Percentiles rank a stretch among this genome's conserved stretches.
Evolutionary conservation across 2,329 filamentous ascomycete species (phyloP).

Genomic region (Ciborinia camelliae): DNA sequence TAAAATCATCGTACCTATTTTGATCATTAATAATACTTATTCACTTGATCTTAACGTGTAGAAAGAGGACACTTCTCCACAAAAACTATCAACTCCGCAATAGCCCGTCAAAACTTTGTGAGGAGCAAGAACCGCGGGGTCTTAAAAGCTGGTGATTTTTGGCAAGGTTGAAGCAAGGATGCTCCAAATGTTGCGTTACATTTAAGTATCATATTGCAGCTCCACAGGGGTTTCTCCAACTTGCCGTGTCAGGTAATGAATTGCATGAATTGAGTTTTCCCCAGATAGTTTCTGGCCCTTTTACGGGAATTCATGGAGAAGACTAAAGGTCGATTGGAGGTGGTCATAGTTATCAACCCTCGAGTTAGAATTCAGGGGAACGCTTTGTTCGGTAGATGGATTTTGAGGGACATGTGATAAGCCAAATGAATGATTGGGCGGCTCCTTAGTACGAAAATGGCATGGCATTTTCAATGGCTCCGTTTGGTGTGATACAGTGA

Average conservation of each 20-base stretch:
- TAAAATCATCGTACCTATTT: neutral
- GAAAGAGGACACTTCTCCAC: neutral
- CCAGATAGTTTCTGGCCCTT: neutral
- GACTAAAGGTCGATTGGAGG: conserved; percentile 4
- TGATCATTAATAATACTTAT: neutral
- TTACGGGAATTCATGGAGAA: conserved; percentile 4
- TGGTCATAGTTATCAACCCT: neutral
- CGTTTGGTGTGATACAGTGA: neutral
- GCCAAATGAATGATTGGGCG: neutral
- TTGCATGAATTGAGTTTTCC: neutral
- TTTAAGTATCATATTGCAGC: neutral
- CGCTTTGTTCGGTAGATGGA: neutral
- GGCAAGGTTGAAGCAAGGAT: conserved; percentile 2
- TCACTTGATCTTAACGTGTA: neutral
- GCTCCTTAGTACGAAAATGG: neutral
- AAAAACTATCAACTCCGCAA: neutral
- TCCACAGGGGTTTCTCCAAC: conserved; percentile 11
- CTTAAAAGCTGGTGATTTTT: neutral
- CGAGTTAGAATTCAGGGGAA: neutral
- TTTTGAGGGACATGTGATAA: neutral
- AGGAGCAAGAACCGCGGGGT: neutral
- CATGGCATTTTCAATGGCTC: neutral
- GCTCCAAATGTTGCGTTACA: neutral
- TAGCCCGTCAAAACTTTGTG: neutral
- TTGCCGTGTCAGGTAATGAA: conserved; percentile 1